These are phyloP conservation scores for Solanum etuberosum DNA, from an alignment of 257 asterid genomes.

Conservation along the genomic window DNA sequence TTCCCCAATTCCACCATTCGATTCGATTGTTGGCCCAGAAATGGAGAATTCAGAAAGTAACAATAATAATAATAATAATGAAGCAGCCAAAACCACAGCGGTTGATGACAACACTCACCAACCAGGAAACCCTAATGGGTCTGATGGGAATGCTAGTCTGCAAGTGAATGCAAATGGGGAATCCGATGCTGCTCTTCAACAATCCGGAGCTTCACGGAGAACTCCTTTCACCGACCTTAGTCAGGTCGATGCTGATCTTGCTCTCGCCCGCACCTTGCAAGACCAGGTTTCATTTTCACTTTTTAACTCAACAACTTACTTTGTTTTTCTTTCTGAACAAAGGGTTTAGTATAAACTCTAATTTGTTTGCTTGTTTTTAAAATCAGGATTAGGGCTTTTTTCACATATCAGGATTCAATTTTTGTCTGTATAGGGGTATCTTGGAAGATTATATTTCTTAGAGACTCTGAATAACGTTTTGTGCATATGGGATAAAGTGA, in stretches of 20 bases:
- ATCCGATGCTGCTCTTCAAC: not conserved
- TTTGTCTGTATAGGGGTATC: not conserved
- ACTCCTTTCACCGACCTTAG: constrained; percentile 82
- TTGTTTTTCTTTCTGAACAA: not conserved
- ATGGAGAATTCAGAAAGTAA: constrained; percentile 17
- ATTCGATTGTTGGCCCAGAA: not conserved
- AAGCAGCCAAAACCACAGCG: not conserved
- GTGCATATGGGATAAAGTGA: not conserved
- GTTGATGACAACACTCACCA: not conserved
- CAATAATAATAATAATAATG: not conserved
- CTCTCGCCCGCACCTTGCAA: constrained; percentile 91
- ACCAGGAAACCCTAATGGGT: not conserved
- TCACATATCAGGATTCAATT: not conserved
- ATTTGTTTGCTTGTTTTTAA: not conserved
- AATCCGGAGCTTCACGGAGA: constrained; percentile 15
- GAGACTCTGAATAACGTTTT: not conserved
- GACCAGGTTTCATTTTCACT: constrained; percentile 48
- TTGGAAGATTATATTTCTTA: not conserved
- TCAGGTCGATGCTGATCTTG: constrained; percentile 90
- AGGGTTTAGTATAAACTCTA: not conserved
- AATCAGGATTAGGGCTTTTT: not conserved
- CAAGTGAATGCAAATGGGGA: constrained; percentile 18
- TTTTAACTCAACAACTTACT: not conserved
- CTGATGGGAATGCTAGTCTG: not conserved
- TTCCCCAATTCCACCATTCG: not conserved